Base-by-base conservation (phyloP, 257 asterid species). In the Osmanthus fragrans region DNA sequence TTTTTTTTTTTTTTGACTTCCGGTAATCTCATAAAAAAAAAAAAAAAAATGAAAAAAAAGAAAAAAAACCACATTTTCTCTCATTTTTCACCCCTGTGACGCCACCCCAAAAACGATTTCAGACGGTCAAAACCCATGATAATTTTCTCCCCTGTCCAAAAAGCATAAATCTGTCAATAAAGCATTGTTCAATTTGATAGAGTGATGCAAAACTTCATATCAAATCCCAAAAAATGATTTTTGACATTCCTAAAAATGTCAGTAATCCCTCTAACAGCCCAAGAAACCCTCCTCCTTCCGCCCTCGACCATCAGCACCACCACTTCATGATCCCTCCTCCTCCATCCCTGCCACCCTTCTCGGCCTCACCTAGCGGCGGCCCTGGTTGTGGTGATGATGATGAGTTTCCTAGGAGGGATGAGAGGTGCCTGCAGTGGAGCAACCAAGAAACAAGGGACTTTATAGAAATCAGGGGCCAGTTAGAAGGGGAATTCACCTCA, bases 371-470 rank as follows among this genome's bases (percentile, higher is more conserved):
- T 56, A 19, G 65, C 27, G 29, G 65, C 1, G 82, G 18, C 33
- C 76, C 18, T 37, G 78, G 47, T 30, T 54, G 75, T 25, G 78
- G 21, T 1, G 74, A 12, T 5, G 80, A 8, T 37, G 82, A 21
- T 4, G 81, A 63, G 7, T 47, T 71, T 25, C 4, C 18, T 2
- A 82, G 75, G 80, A 86, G 89, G 64, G 97, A 90, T 32, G 93
- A 89, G 85, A 88, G 94, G 82, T 84, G 79, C 73, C 91, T 90
- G 29, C 92, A 84, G 68, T 92, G 97, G 98, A 84, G 90, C 75
- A 77, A 76, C 74, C 90, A 89, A 39, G 98, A 92, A 78, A 93
- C 91, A 4, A 90, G 86, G 83, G 93, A 89, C 56, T 88, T 93
- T 2, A 92, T 92, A 21, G 87, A 84, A 27, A 86, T 86, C 36